Evolutionary conservation across 345 rosid species (phyloP).

Genomic region (Zanthoxylum bungeanum): DNA sequence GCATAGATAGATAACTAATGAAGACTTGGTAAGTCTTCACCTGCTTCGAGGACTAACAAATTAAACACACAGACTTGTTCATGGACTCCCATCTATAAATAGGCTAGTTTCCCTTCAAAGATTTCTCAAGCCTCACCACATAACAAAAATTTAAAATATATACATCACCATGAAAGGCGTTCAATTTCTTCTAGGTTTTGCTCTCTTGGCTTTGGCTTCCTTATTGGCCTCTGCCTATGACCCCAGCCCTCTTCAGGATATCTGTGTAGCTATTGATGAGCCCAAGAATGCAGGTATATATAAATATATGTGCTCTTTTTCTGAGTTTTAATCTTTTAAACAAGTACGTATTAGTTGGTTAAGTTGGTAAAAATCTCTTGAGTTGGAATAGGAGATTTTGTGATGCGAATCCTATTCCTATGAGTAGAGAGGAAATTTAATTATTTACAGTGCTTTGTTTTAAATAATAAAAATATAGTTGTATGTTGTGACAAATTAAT

Average conservation of each 20-base stretch:
- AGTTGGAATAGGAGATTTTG: too few relatives aligned
- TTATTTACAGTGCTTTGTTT: too few relatives aligned
- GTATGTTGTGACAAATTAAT: too few relatives aligned
- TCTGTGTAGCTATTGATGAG: slow-evolving; percentile 26
- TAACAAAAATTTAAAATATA: not conserved
- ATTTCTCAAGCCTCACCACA: not conserved
- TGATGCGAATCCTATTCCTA: too few relatives aligned
- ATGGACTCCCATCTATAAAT: not conserved
- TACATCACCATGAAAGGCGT: not conserved
- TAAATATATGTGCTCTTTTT: too few relatives aligned
- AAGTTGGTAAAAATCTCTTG: not conserved
- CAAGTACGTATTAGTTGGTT: too few relatives aligned
- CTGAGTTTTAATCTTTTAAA: too few relatives aligned
- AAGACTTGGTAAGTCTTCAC: not conserved
- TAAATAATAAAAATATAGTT: too few relatives aligned
- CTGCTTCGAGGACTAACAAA: not conserved
- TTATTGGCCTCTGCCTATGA: slow-evolving; percentile 17
- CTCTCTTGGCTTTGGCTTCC: slow-evolving; percentile 16
- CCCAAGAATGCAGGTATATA: slow-evolving; percentile 3
- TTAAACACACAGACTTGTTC: not conserved
- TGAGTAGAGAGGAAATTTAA: too few relatives aligned
- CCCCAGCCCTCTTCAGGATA: slow-evolving; percentile 32
- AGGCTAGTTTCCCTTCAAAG: not conserved
- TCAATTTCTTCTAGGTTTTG: not conserved
- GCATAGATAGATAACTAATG: not conserved